Conservation (phyloP, 2,329 filamentous ascomycete genomes). For the Parastagonospora nodorum region DNA sequence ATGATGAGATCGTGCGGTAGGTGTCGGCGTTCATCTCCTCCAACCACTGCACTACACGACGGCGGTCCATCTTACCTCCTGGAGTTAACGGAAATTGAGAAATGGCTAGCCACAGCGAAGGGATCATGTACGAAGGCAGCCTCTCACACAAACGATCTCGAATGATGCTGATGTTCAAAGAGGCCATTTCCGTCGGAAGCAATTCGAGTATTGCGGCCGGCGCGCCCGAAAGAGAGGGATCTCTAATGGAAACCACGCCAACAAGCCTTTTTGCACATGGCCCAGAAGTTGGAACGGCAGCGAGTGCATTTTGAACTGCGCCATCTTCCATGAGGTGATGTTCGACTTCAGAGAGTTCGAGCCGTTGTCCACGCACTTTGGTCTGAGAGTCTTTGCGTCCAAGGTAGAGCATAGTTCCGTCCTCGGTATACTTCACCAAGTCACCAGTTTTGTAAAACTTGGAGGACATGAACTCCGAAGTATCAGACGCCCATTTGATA, state of each 20-base stretch:
- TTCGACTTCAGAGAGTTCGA: constrained; percentile 54
- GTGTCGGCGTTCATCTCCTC: constrained; percentile 36
- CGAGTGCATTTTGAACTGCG: constrained; percentile 34
- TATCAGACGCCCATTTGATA: constrained; percentile 25
- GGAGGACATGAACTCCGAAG: neutral
- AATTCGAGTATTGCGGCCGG: constrained; percentile 15
- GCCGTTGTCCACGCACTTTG: constrained; percentile 50
- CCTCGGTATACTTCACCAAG: constrained; percentile 43
- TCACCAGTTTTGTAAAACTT: constrained; percentile 46
- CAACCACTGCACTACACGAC: constrained; percentile 35
- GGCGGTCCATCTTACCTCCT: constrained; percentile 40
- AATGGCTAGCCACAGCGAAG: constrained; percentile 38
- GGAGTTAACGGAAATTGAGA: constrained; percentile 36
- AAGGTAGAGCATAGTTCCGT: constrained; percentile 41
- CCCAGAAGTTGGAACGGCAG: constrained; percentile 32
- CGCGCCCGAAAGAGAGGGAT: constrained; percentile 11
- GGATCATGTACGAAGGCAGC: constrained; percentile 42
- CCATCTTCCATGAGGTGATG: constrained; percentile 46
- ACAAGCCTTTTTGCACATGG: constrained; percentile 41
- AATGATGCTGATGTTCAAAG: constrained; percentile 26
- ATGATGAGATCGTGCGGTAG: constrained; percentile 31
- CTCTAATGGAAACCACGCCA: constrained; percentile 32
- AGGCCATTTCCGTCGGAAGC: constrained; percentile 27
- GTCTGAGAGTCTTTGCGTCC: constrained; percentile 41
- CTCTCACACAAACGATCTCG: constrained; percentile 36